Conservation (phyloP, 495 filamentous ascomycete genomes). For the Lasiosphaeris hirsuta region DNA sequence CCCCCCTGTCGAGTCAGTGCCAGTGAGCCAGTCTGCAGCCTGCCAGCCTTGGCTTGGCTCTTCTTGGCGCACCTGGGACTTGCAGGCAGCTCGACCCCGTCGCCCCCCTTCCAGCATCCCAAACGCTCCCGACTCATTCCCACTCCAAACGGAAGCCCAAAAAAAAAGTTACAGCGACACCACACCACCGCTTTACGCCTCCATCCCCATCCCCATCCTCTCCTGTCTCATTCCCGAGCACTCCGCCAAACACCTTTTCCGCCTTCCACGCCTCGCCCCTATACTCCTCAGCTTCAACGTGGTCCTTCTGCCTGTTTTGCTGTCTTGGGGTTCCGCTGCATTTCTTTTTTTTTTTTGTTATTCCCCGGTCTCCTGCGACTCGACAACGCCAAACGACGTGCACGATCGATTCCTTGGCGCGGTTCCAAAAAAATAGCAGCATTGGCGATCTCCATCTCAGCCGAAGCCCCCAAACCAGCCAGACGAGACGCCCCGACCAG, state of each 20-base stretch:
- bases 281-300: background rate
- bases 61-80: background rate
- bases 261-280: conserved; percentile 2
- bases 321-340: background rate
- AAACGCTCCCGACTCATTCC: conserved; percentile 17
- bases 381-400: background rate
- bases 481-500: background rate
- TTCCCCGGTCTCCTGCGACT: background rate
- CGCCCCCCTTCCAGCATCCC: conserved; percentile 28
- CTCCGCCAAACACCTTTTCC: conserved; percentile 20
- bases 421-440: background rate
- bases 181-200: conserved; percentile 10
- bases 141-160: conserved; percentile 24
- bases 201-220: conserved; percentile 12
- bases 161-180: conserved; percentile 31
- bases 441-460: conserved; percentile 13
- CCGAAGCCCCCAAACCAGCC: conserved; percentile 8
- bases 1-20: conserved; percentile 8
- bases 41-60: conserved; percentile 19
- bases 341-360: background rate
- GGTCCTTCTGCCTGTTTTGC: background rate
- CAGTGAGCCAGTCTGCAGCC: conserved; percentile 10
- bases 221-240: conserved; percentile 21
- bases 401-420: conserved; percentile 6
- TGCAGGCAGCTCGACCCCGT: conserved; percentile 22